phyloP scores from a whole-genome alignment of 2,329 filamentous ascomycete species.

The Penicillium fuscoglaucum region DNA sequence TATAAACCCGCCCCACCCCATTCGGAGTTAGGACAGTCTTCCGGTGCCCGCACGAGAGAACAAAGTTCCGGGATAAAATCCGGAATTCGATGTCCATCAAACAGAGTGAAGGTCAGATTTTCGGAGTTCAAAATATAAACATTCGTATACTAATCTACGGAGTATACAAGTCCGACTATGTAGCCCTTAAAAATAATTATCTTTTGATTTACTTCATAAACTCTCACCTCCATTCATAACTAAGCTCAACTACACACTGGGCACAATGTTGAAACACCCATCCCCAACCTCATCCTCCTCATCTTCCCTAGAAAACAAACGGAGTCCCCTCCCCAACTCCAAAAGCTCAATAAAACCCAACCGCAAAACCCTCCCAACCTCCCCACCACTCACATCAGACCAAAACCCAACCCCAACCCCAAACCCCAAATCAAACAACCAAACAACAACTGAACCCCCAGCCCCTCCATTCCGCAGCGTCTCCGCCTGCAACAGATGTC shows the following conservation, averaged over 20 bases:
- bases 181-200: background rate
- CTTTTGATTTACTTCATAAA: background rate
- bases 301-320: background rate
- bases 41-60: too few species aligned
- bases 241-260: background rate
- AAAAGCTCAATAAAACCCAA: background rate
- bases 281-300: background rate
- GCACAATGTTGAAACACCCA: background rate
- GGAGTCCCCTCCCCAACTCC: background rate
- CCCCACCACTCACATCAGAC: background rate
- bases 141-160: background rate
- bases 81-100: too few species aligned
- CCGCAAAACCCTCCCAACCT: background rate
- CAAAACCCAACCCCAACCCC: background rate
- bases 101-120: background rate
- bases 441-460: background rate
- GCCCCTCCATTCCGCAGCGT: conserved; percentile 65
- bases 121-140: background rate
- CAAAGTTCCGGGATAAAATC: too few species aligned
- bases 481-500: conserved; percentile 81
- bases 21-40: too few species aligned
- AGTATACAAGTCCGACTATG: background rate
- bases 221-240: background rate
- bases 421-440: background rate
- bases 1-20: too few species aligned